phyloP scores from a whole-genome alignment of 345 rosid species.

The Pugionium dolabratum region DNA sequence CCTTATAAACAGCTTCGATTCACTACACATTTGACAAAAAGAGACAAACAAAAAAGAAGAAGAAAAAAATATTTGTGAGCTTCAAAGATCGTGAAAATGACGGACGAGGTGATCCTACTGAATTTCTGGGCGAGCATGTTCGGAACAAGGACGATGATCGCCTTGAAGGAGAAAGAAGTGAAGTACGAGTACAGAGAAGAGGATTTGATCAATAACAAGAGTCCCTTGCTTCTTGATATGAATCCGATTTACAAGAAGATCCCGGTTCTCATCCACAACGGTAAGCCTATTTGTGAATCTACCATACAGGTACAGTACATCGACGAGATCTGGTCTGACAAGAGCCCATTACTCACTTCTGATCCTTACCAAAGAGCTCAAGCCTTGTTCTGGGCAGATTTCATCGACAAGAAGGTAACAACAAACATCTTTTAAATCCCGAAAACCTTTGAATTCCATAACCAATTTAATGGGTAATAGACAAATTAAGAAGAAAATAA shows the following conservation, averaged over 20 bases:
- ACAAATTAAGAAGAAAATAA: too few species aligned
- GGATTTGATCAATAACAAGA: neutral
- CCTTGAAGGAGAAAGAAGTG: conserved; percentile 4
- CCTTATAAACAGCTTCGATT: neutral
- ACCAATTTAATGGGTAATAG: too few species aligned
- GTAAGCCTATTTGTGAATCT: conserved; percentile 11
- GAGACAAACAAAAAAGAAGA: neutral
- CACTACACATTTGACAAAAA: neutral
- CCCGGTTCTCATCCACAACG: neutral
- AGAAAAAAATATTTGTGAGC: neutral
- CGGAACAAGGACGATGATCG: conserved; percentile 5
- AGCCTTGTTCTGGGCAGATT: conserved; percentile 21
- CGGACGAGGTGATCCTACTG: conserved; percentile 15
- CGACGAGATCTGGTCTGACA: conserved; percentile 5
- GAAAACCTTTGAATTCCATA: too few species aligned
- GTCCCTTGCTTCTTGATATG: conserved; percentile 4
- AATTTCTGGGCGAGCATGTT: conserved; percentile 20
- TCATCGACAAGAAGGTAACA: conserved; percentile 28
- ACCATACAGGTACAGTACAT: conserved; percentile 2
- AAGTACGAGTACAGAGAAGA: conserved; percentile 15
- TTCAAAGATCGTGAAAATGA: conserved; percentile 13
- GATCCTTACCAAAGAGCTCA: conserved; percentile 22
- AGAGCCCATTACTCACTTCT: neutral
- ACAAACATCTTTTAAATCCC: neutral
- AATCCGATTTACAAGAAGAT: conserved; percentile 19